A percentile compares a stretch with the other conserved stretches of the same genome.
Evolutionary conservation across 2,329 filamentous ascomycete genomes (phyloP).

Genomic region (Metarhizium album): DNA sequence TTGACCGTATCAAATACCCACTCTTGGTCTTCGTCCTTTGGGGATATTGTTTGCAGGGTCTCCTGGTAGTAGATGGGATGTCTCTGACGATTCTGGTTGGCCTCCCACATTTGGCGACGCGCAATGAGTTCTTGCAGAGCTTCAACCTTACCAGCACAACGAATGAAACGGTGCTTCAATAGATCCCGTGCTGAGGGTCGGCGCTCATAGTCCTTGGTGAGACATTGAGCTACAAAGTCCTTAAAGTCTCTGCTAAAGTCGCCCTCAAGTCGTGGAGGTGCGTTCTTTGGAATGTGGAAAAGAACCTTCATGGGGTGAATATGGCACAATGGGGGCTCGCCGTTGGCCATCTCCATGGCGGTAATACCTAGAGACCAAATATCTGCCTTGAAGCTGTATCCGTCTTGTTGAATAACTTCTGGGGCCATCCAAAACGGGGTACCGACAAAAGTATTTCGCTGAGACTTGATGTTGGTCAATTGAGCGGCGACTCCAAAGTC

Average conservation of each 20-base stretch:
- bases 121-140: slow-evolving; percentile 78
- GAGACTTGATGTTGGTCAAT: slow-evolving; percentile 93
- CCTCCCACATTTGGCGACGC: slow-evolving; percentile 73
- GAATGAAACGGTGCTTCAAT: slow-evolving; percentile 79
- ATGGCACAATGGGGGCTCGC: slow-evolving; percentile 77
- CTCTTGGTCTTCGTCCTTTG: slow-evolving; percentile 62
- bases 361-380: slow-evolving; percentile 92
- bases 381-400: slow-evolving; percentile 78
- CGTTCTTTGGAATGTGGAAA: slow-evolving; percentile 81
- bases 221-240: slow-evolving; percentile 81
- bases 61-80: slow-evolving; percentile 88
- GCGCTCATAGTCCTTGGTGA: slow-evolving; percentile 83
- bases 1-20: slow-evolving; percentile 97
- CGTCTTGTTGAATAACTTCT: slow-evolving; percentile 82
- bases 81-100: slow-evolving; percentile 54
- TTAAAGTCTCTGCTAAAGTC: slow-evolving; percentile 85
- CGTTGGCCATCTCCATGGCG: slow-evolving; percentile 78
- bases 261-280: slow-evolving; percentile 74
- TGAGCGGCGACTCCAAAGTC: slow-evolving; percentile 97
- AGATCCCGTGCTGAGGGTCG: slow-evolving; percentile 80
- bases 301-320: slow-evolving; percentile 91
- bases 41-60: slow-evolving; percentile 63
- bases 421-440: slow-evolving; percentile 98
- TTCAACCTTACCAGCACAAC: slow-evolving; percentile 78
- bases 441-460: slow-evolving; percentile 93